Percentiles rank a stretch among this genome's conserved stretches.
These are phyloP conservation scores for Amniculicola lignicola DNA, from an alignment of 495 filamentous ascomycete species.

Conservation along the genomic window DNA sequence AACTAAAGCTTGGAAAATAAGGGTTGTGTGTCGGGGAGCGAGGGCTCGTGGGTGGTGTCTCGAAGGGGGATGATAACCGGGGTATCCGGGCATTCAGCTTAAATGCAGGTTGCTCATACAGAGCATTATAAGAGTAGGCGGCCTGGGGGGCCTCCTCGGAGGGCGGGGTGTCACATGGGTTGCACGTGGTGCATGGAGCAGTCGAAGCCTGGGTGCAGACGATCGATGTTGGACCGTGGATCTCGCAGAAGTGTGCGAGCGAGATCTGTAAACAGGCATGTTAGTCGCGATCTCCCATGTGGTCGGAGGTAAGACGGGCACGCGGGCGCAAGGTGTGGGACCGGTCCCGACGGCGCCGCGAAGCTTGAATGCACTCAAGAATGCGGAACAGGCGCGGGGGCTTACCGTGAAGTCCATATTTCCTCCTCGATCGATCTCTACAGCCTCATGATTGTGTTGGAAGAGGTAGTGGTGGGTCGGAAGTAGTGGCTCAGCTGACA, in stretches of 20 bases:
- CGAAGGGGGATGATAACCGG: slow-evolving; percentile 44
- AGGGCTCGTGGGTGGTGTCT: slow-evolving; percentile 65
- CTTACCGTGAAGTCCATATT: slow-evolving; percentile 37
- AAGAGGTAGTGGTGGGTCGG: slow-evolving; percentile 18
- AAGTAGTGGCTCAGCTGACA: slow-evolving; percentile 30
- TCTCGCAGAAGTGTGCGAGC: slow-evolving; percentile 93
- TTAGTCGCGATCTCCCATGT: slow-evolving; percentile 24
- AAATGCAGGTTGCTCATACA: slow-evolving; percentile 25
- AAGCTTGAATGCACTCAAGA: slow-evolving; percentile 8
- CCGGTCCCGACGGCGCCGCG: neutral
- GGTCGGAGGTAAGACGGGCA: slow-evolving; percentile 17
- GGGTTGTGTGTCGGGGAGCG: slow-evolving; percentile 35
- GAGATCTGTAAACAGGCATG: slow-evolving; percentile 60
- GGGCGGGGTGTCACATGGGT: slow-evolving; percentile 46
- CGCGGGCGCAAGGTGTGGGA: slow-evolving; percentile 3
- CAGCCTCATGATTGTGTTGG: slow-evolving; percentile 20
- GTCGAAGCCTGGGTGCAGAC: slow-evolving; percentile 89
- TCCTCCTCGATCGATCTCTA: slow-evolving; percentile 28
- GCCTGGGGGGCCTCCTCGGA: slow-evolving; percentile 30
- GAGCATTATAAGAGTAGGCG: slow-evolving; percentile 24
- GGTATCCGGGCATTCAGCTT: slow-evolving; percentile 25
- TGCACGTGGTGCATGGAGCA: slow-evolving; percentile 73
- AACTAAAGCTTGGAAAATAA: slow-evolving; percentile 43
- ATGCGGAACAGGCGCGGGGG: slow-evolving; percentile 10
- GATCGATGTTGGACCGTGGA: slow-evolving; percentile 91